These are phyloP conservation scores for Ceratobasidium sp. DNA, from an alignment of 1,284 basidiomycete genomes.

Conservation along the genomic window DNA sequence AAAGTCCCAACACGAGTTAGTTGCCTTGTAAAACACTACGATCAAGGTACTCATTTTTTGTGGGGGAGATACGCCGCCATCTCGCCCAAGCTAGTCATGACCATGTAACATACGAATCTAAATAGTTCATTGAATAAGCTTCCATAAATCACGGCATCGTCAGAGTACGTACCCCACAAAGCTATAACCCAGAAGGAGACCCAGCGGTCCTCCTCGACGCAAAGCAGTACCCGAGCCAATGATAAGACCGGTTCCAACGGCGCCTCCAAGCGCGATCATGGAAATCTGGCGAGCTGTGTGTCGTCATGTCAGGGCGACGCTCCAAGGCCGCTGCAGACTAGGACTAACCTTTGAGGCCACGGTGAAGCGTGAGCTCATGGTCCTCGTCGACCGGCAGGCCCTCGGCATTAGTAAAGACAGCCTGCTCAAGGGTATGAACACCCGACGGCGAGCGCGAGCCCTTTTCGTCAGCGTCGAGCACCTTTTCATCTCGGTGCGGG, in stretches of 20 bases:
- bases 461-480: slow-evolving; percentile 19
- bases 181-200: slow-evolving; percentile 60
- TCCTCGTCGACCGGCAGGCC: slow-evolving; percentile 42
- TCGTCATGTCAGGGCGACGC: background rate
- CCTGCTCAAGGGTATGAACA: slow-evolving; percentile 19
- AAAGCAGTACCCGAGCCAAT: slow-evolving; percentile 68
- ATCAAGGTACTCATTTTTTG: slow-evolving; percentile 53
- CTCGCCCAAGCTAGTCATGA: slow-evolving; percentile 49
- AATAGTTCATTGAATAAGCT: background rate
- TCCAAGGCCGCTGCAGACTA: too few species aligned
- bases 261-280: slow-evolving; percentile 73
- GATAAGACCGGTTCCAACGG: slow-evolving; percentile 79
- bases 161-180: slow-evolving; percentile 52
- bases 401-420: slow-evolving; percentile 23
- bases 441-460: slow-evolving; percentile 33
- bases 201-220: slow-evolving; percentile 59
- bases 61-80: slow-evolving; percentile 61
- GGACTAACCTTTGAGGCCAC: slow-evolving; percentile 66
- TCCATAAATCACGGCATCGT: background rate
- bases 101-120: slow-evolving; percentile 46
- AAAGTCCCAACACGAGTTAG: slow-evolving; percentile 37
- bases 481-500: slow-evolving; percentile 26
- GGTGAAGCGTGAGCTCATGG: slow-evolving; percentile 61
- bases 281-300: slow-evolving; percentile 61
- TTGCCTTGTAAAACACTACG: slow-evolving; percentile 2